Base-by-base conservation (phyloP, 139 green algal species). In the Chlorella vulgaris region DNA sequence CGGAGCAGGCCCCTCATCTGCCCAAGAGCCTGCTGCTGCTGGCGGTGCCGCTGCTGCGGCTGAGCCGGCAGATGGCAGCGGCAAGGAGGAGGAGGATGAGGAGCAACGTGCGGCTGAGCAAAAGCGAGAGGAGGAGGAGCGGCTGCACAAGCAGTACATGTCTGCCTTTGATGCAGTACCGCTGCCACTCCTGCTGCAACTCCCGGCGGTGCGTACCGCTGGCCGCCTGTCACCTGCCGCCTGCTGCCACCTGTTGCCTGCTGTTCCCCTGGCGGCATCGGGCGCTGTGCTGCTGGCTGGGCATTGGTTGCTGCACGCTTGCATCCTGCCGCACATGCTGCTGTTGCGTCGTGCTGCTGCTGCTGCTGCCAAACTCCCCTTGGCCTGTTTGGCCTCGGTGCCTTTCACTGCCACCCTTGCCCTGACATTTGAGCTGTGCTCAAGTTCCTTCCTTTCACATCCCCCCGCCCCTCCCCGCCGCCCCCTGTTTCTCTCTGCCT, bases 181-280 rank as follows among this genome's bases (percentile, higher is more conserved):
- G 47, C 40, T 69, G 69, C 51, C 69, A 2, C 78, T 89, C 58
- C 67, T 89, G 33, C 63, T 65, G 35, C 58, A 74, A 61, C 82
- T 89, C 50, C 78, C 82, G 4, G 50, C 73, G 33, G 71, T 88
- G 31, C 8, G 68, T 43, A 21, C 10, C n/a, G 2, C 8, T 26
- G 5, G 26, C 39, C 38, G 39, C 38, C 39, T 21, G 33, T 50
- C n/a, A n/a, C n/a, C n/a, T n/a, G 60, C 28, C n/a, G 33, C 62
- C 4, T 2, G 33, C 62, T 69, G 22, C 62, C 6, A 4, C 5
- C 6, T 26, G 42, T 31, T 29, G 4, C 2, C 62, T 28, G 62
- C 10, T 38, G 22, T n/a, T n/a, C n/a, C n/a, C n/a, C n/a, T n/a
- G n/a, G n/a, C n/a, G n/a, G n/a, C n/a, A n/a, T n/a, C n/a, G n/a